phyloP scores from a whole-genome alignment of 179 eudicot genomes.

The Sideroxylon spinosum region DNA sequence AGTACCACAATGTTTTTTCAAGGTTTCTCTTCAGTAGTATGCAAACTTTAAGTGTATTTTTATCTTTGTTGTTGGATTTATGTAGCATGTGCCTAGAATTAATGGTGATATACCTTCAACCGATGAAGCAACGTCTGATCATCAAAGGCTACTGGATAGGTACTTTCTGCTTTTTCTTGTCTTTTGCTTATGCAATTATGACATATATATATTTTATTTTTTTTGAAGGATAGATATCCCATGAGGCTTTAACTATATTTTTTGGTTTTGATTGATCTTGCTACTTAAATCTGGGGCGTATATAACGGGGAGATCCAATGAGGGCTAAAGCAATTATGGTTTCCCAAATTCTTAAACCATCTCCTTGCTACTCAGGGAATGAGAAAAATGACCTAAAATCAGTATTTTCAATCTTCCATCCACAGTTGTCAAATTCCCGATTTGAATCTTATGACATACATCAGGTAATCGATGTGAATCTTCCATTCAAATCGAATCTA shows the following conservation, averaged over 20 bases:
- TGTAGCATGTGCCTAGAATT: slow-evolving; percentile 93
- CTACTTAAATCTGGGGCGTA: neutral
- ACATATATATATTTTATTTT: neutral
- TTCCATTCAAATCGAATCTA: too few relatives aligned
- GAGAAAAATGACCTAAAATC: neutral
- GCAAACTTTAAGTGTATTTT: neutral
- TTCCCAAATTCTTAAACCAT: neutral
- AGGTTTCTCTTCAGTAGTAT: slow-evolving; percentile 1
- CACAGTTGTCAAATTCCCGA: too few relatives aligned
- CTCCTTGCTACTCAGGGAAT: neutral
- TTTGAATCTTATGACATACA: too few relatives aligned
- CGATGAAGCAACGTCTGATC: slow-evolving; percentile 91
- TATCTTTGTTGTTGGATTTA: slow-evolving; percentile 9
- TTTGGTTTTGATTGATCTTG: neutral
- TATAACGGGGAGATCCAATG: neutral
- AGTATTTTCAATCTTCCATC: neutral
- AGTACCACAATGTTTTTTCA: slow-evolving; percentile 8
- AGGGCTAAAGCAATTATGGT: neutral
- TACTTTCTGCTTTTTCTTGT: slow-evolving; percentile 17
- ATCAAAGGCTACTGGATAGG: slow-evolving; percentile 92
- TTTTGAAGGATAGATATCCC: neutral
- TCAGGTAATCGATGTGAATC: too few relatives aligned
- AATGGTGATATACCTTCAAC: slow-evolving; percentile 95
- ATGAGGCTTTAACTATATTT: neutral
- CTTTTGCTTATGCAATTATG: neutral